phyloP scores from a whole-genome alignment of 2,329 filamentous ascomycete genomes.

The Moelleriella libera region DNA sequence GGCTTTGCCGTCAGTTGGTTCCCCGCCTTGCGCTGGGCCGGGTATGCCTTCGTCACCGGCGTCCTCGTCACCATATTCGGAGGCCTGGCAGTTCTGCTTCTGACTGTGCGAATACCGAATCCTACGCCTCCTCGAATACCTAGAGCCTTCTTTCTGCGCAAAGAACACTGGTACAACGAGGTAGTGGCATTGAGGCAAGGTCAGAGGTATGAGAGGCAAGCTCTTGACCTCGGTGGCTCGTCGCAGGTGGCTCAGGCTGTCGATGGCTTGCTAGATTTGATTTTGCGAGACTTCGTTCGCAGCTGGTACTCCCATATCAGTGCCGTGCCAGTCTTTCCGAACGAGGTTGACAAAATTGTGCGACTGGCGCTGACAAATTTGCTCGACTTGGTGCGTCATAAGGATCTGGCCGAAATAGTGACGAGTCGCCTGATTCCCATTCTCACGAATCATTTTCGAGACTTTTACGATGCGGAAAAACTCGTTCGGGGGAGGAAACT shows the following conservation, averaged over 20 bases:
- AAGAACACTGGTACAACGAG: conserved; percentile 56
- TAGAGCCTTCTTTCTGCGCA: conserved; percentile 44
- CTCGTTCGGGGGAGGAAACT: conserved; percentile 76
- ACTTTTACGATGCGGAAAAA: conserved; percentile 83
- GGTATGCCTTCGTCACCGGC: conserved; percentile 70
- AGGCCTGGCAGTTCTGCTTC: conserved; percentile 42
- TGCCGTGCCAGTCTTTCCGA: conserved; percentile 61
- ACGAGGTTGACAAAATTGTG: conserved; percentile 74
- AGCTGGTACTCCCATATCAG: conserved; percentile 87
- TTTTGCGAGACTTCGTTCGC: conserved; percentile 71
- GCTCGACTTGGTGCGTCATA: conserved; percentile 54
- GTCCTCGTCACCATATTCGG: conserved; percentile 39
- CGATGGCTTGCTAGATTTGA: conserved; percentile 62
- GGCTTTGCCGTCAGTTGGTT: conserved; percentile 72
- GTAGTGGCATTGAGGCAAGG: conserved; percentile 49
- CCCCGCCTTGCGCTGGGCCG: conserved; percentile 69
- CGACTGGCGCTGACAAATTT: conserved; percentile 59
- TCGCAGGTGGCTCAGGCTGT: conserved; percentile 66
- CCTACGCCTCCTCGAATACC: conserved; percentile 25
- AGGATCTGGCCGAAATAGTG: conserved; percentile 73
- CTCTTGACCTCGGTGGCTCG: conserved; percentile 58
- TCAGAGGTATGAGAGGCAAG: conserved; percentile 51
- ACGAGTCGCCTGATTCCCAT: conserved; percentile 78
- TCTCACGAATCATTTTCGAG: conserved; percentile 73
- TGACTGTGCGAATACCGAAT: conserved; percentile 33